Evolutionary conservation across 2,329 filamentous ascomycete species (phyloP).

Genomic region (Microsporum audouinii): DNA sequence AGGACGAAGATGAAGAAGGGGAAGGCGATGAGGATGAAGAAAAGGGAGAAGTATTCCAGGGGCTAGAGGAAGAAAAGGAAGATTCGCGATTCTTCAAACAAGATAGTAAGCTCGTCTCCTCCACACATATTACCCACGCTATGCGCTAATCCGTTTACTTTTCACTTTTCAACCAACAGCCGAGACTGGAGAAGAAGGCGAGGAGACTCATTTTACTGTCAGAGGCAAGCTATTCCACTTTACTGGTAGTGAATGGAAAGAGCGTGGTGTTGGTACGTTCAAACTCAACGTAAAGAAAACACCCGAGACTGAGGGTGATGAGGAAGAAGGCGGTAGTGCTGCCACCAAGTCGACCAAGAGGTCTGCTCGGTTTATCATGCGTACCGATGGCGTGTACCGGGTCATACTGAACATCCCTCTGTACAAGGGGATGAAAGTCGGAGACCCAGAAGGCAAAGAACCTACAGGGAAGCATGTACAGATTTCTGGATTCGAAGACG

Average conservation of each 20-base stretch:
- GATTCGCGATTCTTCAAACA: slow-evolving; percentile 44
- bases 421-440: slow-evolving; percentile 66
- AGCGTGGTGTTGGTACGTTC: slow-evolving; percentile 71
- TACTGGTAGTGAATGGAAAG: slow-evolving; percentile 69
- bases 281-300: slow-evolving; percentile 65
- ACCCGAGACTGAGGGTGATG: slow-evolving; percentile 43
- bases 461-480: slow-evolving; percentile 59
- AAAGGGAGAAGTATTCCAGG: slow-evolving; percentile 34
- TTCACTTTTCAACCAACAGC: slow-evolving; percentile 37
- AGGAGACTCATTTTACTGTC: slow-evolving; percentile 61
- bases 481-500: slow-evolving; percentile 48
- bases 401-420: slow-evolving; percentile 79
- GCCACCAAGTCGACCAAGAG: slow-evolving; percentile 22
- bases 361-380: slow-evolving; percentile 68
- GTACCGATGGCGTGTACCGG: slow-evolving; percentile 77
- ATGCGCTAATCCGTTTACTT: background rate
- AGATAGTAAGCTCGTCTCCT: slow-evolving; percentile 47
- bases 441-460: slow-evolving; percentile 50
- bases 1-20: slow-evolving; percentile 38
- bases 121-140: too few relatives aligned
- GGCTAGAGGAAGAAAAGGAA: slow-evolving; percentile 40
- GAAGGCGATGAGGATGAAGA: slow-evolving; percentile 38
- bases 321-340: slow-evolving; percentile 33
- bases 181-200: slow-evolving; percentile 78
- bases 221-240: slow-evolving; percentile 80